phyloP scores from a whole-genome alignment of 225 moss, liverwort and hornwort genomes.

The Marchantia polymorpha region DNA sequence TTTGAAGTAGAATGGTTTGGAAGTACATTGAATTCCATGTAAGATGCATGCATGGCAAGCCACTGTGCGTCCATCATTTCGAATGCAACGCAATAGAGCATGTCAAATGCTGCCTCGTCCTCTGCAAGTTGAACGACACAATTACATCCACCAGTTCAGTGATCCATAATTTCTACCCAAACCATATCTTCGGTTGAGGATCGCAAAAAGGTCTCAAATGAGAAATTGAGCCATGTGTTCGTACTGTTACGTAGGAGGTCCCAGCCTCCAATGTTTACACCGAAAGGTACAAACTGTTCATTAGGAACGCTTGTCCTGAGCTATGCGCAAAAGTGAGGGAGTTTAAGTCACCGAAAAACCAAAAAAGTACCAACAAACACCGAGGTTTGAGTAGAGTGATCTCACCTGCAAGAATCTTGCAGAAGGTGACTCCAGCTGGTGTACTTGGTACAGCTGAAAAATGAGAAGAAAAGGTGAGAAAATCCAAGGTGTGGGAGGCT shows the following conservation, averaged over 20 bases:
- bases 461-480: not conserved
- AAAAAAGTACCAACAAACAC: not conserved
- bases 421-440: constrained; percentile 55
- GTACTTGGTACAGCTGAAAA: constrained; percentile 60
- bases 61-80: constrained; percentile 92
- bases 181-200: too few relatives aligned
- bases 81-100: constrained; percentile 85
- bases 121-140: constrained; percentile 36
- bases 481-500: not conserved
- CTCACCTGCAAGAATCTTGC: constrained; percentile 63
- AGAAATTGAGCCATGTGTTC: too few relatives aligned
- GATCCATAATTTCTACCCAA: too few relatives aligned
- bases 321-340: too few relatives aligned
- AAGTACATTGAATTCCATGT: constrained; percentile 90
- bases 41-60: constrained; percentile 86
- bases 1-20: not conserved
- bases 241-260: too few relatives aligned
- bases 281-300: too few relatives aligned
- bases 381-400: not conserved
- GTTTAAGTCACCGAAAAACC: not conserved
- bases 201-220: too few relatives aligned
- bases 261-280: too few relatives aligned
- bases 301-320: too few relatives aligned
- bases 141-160: not conserved
- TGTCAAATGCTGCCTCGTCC: constrained; percentile 82